Evolutionary conservation across 257 asterid genomes (phyloP), one percentile per base, ranked within the genome.

Genomic region (Przewalskia tangutica): DNA sequence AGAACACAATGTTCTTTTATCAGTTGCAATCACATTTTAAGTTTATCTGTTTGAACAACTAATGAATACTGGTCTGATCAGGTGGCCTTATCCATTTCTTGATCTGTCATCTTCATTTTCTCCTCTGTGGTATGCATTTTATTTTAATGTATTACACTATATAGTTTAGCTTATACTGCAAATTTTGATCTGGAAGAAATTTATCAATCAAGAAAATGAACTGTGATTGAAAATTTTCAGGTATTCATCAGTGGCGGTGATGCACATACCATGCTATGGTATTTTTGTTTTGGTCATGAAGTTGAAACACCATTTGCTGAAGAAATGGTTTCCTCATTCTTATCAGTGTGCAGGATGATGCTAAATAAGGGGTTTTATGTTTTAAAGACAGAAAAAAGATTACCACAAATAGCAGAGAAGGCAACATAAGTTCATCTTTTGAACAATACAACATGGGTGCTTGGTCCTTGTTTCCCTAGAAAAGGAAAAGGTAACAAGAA

Each of bases 31-130:
- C 6, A 46, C 42, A 75, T 20, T 48, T 48, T 73, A 48, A 32
- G n/a, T 3, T 4, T 23, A 6, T 23, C 62, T 20, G 79, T 50
- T 23, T 73, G 23, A 1, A 13, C 79, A 73, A 23, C 27, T 75
- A 75, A 27, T 23, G 4, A 48, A 12, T 48, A 48, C 62, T 73
- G 23, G 62, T 48, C 0, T 50, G 5, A n/a, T 51, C 97, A 95
- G 98, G 98, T 95, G 98, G 99, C 95, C 98, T 23, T 95, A 94
- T 84, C 98, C 98, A n/a, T 92, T 95, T 86, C 98, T 95, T 77
- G 98, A 95, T 84, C 77, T 95, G 84, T 89, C 96, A 67, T 94
- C 97, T 81, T 87, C 98, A 77, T 91, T 91, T 87, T 87, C 99
- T 82, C 98, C 98, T 70, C 77, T 95, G 54, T 95, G 98, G 99